phyloP scores from a whole-genome alignment of 768 basidiomycete species.

The Vishniacozyma victoriae region DNA sequence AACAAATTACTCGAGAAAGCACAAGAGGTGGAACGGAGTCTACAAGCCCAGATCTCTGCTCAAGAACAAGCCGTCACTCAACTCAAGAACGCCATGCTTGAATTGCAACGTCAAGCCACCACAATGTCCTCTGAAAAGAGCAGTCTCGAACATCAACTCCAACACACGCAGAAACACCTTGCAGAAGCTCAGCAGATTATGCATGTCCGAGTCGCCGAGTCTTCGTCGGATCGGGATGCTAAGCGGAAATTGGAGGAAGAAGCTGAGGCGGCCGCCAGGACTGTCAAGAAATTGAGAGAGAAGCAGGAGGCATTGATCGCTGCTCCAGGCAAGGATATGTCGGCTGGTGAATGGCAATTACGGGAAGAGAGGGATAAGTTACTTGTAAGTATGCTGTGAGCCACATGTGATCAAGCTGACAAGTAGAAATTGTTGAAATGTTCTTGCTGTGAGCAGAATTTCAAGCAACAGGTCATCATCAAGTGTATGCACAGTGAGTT shows the following conservation, averaged over 20 bases:
- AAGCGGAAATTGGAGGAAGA: slow-evolving; percentile 42
- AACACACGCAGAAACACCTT: slow-evolving; percentile 27
- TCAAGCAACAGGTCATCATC: slow-evolving; percentile 72
- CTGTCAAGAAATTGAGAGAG: slow-evolving; percentile 43
- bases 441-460: slow-evolving; percentile 71
- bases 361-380: slow-evolving; percentile 38
- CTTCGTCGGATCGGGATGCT: slow-evolving; percentile 33
- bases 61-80: slow-evolving; percentile 45
- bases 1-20: slow-evolving; percentile 62
- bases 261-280: slow-evolving; percentile 24
- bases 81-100: slow-evolving; percentile 38
- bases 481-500: slow-evolving; percentile 88
- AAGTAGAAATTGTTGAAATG: slow-evolving; percentile 74
- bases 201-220: slow-evolving; percentile 34
- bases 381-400: slow-evolving; percentile 25
- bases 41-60: slow-evolving; percentile 53
- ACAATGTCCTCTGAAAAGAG: slow-evolving; percentile 32
- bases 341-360: slow-evolving; percentile 24
- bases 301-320: slow-evolving; percentile 28
- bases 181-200: slow-evolving; percentile 39
- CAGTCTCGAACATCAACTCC: slow-evolving; percentile 29
- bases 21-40: slow-evolving; percentile 59
- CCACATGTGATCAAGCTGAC: not conserved
- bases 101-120: slow-evolving; percentile 36
- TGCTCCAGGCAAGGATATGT: slow-evolving; percentile 8